Base-by-base conservation (phyloP, 2,329 filamentous ascomycete genomes). In the Epichloe gansuensis region DNA sequence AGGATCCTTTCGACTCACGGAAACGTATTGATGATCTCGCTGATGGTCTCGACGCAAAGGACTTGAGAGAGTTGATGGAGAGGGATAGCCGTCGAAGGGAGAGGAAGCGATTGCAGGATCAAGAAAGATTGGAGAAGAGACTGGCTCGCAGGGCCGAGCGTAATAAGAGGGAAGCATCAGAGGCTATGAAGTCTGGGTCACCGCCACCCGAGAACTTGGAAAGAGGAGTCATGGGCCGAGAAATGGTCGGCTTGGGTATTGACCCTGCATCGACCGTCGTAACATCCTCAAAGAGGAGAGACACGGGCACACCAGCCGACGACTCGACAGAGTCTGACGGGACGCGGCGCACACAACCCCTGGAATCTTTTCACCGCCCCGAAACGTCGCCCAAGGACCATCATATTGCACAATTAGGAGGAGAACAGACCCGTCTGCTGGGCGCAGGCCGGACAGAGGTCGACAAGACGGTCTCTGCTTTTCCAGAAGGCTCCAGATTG, bases 11-110 rank as follows among this genome's bases (percentile, higher is more conserved):
- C 31, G 81, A 75, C 57, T 76, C 76, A 3, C 78, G 80, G 59
- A 81, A 84, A 68, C 69, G 80, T 61, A 68, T 86, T 64, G 69
- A 87, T 69, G 70, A 86, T 67, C 69, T 97, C 44, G 93, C 89
- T 23, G 87, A 97, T 63, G 85, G 87, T 54, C 74, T 98, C 51
- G 88, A 89, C 67, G 86, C 93, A 3, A 81, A 85, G 50, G 90
- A 89, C 59, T 67, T 98, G 40, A 80, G 91, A 53, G 87, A 95
- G 63, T 74, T 97, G 34, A 85, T 98, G 79, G 93, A 98, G 60
- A 76, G 93, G 54, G 93, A 98, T 62, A 77, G 84, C 58, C 80
- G 90, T 60, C 79, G 93, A 53, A 81, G 78, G 57, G 87, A 95
- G 58, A 81, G 82, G 64, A 90, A 87, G 68, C 79, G 77, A 50